Evolutionary conservation across 2,329 filamentous ascomycete genomes (phyloP).

Genomic region (Claviceps sorghi): DNA sequence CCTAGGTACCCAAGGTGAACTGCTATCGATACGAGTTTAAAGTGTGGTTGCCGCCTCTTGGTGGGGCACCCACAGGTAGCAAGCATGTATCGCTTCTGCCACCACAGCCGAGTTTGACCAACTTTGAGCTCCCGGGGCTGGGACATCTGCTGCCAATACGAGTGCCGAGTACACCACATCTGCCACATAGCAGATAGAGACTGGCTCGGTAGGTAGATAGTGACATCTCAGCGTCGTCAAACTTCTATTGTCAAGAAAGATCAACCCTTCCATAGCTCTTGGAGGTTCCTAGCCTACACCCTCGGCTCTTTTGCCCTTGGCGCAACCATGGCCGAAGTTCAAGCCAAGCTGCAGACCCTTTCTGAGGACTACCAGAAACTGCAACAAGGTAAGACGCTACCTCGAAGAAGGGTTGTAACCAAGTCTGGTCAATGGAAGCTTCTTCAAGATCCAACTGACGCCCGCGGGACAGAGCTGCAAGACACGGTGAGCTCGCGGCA

Average conservation of each 20-base stretch:
- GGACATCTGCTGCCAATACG: neutral
- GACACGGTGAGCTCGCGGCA: constrained; percentile 64
- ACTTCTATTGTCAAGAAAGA: no score
- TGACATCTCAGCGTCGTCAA: neutral
- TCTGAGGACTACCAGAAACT: constrained; percentile 80
- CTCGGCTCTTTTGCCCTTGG: neutral
- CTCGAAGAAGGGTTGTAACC: neutral
- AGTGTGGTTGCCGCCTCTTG: neutral
- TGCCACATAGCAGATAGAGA: neutral
- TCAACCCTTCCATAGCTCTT: neutral
- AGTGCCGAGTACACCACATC: neutral
- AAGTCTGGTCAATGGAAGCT: neutral
- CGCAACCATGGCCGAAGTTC: constrained; percentile 49
- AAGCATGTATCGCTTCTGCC: neutral
- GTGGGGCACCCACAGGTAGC: neutral
- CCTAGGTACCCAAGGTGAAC: neutral
- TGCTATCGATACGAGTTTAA: neutral
- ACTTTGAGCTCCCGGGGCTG: neutral
- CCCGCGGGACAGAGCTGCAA: constrained; percentile 52
- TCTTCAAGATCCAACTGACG: constrained; percentile 1
- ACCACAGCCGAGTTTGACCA: neutral
- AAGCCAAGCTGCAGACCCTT: constrained; percentile 65
- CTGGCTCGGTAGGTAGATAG: neutral
- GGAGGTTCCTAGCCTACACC: neutral
- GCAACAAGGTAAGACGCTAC: constrained; percentile 51